phyloP scores from a whole-genome alignment of 495 filamentous ascomycete genomes.

The Apiosordaria backusii region DNA sequence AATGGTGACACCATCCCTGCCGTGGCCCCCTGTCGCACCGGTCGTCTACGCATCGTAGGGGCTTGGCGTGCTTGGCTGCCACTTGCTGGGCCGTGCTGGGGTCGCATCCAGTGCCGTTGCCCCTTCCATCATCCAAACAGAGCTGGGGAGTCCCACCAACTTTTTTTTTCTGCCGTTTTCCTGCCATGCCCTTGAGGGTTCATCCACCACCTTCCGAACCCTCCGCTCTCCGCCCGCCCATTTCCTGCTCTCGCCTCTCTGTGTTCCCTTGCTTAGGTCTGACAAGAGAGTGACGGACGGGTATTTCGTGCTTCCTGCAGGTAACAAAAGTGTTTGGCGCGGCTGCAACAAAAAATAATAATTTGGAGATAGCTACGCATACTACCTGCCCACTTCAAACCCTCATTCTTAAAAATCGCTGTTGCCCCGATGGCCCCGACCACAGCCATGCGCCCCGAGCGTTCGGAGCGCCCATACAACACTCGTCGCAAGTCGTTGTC shows the following conservation, averaged over 20 bases:
- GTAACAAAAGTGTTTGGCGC: slow-evolving; percentile 7
- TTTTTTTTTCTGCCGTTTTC: neutral
- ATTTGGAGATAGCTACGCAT: neutral
- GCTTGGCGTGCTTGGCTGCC: slow-evolving; percentile 24
- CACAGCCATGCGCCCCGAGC: slow-evolving; percentile 46
- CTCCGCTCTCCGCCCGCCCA: slow-evolving; percentile 17
- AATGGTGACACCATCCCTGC: slow-evolving; percentile 6
- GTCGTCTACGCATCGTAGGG: slow-evolving; percentile 2
- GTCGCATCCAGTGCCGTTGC: slow-evolving; percentile 27
- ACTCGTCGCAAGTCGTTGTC: slow-evolving; percentile 96
- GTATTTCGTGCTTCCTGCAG: slow-evolving; percentile 14
- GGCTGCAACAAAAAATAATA: neutral
- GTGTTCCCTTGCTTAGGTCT: slow-evolving; percentile 4
- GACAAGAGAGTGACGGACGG: neutral
- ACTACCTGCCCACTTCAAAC: slow-evolving; percentile 1
- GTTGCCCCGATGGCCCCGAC: slow-evolving; percentile 3
- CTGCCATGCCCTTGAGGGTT: slow-evolving; percentile 9
- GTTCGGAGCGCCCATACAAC: slow-evolving; percentile 69
- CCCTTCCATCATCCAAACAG: slow-evolving; percentile 28
- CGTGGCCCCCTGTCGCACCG: slow-evolving; percentile 14
- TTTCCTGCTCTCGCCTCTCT: slow-evolving; percentile 8
- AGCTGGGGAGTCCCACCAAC: slow-evolving; percentile 12
- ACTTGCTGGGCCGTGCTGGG: neutral
- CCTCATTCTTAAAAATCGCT: slow-evolving; percentile 1
- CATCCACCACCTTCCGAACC: slow-evolving; percentile 24